A percentile compares a stretch with the other conserved stretches of the same genome.
Evolutionary conservation across 2,329 filamentous ascomycete genomes (phyloP).

Genomic region (Dryadomyces quercus-mongolicae): DNA sequence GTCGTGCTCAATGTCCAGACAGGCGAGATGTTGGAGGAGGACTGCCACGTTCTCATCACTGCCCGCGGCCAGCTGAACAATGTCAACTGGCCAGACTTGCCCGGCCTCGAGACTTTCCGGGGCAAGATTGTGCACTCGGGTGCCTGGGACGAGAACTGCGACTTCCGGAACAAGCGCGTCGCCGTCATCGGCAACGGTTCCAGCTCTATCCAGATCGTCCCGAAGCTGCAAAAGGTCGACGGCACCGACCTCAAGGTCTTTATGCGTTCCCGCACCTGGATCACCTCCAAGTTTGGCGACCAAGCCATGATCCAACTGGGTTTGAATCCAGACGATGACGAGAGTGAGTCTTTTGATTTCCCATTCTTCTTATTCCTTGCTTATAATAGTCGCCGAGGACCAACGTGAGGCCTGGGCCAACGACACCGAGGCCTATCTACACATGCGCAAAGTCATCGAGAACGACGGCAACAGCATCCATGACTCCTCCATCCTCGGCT

Average conservation of each 20-base stretch:
- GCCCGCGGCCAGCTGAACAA: slow-evolving; percentile 31
- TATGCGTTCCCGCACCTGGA: slow-evolving; percentile 37
- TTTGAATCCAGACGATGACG: slow-evolving; percentile 23
- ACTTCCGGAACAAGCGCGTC: slow-evolving; percentile 34
- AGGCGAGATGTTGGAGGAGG: slow-evolving; percentile 25
- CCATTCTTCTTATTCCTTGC: neutral
- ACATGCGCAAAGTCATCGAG: slow-evolving; percentile 32
- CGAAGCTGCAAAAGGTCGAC: slow-evolving; percentile 30
- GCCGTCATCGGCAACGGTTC: slow-evolving; percentile 41
- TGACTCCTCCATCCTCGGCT: slow-evolving; percentile 24
- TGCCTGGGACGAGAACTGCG: slow-evolving; percentile 30
- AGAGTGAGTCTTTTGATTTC: slow-evolving; percentile 21
- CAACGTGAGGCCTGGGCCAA: slow-evolving; percentile 23
- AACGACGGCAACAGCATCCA: slow-evolving; percentile 28
- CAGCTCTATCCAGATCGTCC: slow-evolving; percentile 40
- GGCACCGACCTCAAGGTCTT: slow-evolving; percentile 31
- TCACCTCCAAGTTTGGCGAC: slow-evolving; percentile 34
- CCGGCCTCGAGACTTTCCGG: slow-evolving; percentile 26
- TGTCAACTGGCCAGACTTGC: slow-evolving; percentile 29
- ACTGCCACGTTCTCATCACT: slow-evolving; percentile 26
- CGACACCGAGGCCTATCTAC: slow-evolving; percentile 24
- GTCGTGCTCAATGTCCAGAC: slow-evolving; percentile 21
- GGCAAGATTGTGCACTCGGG: slow-evolving; percentile 34
- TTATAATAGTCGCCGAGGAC: slow-evolving; percentile 23
- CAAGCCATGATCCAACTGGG: slow-evolving; percentile 29